phyloP scores from a whole-genome alignment of 441 rosid species.

The Kokia cookei region DNA sequence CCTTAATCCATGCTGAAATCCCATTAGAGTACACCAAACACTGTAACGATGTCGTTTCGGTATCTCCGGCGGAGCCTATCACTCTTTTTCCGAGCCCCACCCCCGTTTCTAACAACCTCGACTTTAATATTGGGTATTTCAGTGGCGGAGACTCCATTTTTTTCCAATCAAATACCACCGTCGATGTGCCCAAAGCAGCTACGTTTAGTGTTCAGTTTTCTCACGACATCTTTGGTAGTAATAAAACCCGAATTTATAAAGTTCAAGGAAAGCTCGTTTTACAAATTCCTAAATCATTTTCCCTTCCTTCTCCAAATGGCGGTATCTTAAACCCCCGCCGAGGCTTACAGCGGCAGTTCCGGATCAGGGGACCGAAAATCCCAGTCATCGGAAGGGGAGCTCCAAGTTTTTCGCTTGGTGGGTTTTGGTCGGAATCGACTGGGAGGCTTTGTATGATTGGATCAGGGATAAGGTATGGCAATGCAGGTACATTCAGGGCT shows the following conservation, averaged over 20 bases:
- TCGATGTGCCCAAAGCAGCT: conserved; percentile 20
- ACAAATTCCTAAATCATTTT: conserved; percentile 20
- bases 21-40: conserved; percentile 32
- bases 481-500: conserved; percentile 25
- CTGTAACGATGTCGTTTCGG: conserved; percentile 47
- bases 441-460: conserved; percentile 88
- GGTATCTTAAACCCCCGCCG: conserved; percentile 20
- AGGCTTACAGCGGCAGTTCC: conserved; percentile 27
- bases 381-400: conserved; percentile 25
- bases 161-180: neutral
- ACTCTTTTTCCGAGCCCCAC: neutral
- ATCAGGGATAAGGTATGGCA: conserved; percentile 32
- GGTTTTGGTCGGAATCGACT: conserved; percentile 64
- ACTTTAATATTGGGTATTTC: conserved; percentile 34
- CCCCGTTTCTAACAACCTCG: conserved; percentile 15
- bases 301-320: conserved; percentile 10
- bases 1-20: conserved; percentile 10
- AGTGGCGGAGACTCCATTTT: conserved; percentile 47
- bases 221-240: conserved; percentile 21
- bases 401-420: conserved; percentile 41
- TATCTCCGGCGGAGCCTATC: conserved; percentile 25
- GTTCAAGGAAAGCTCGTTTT: conserved; percentile 45
- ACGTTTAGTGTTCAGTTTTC: conserved; percentile 18
- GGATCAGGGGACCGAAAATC: conserved; percentile 49
- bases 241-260: conserved; percentile 17